Percentiles rank a stretch among this genome's conserved stretches.
Conservation (phyloP, 352 stramenopile genomes). For the Phytophthora parvispora region DNA sequence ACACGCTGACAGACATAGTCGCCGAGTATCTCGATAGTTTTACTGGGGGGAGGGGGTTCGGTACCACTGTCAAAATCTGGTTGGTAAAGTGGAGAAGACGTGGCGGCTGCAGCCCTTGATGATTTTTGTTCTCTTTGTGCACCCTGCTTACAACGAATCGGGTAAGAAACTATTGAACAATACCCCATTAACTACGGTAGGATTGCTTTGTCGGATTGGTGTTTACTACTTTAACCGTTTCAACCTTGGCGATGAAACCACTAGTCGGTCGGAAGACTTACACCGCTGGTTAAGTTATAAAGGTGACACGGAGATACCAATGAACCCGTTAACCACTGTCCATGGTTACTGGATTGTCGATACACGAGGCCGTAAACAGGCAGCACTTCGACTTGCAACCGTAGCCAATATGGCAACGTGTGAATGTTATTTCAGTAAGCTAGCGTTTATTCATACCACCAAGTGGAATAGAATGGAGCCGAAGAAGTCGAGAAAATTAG, state of each 20-base stretch:
- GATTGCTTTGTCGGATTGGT: slow-evolving; percentile 14
- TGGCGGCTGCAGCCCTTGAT: slow-evolving; percentile 10
- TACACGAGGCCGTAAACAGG: slow-evolving; percentile 7
- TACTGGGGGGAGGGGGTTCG: too few relatives aligned
- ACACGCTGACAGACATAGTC: slow-evolving; percentile 12
- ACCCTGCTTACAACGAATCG: slow-evolving; percentile 6
- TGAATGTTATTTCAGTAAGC: slow-evolving; percentile 24
- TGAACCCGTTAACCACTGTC: too few relatives aligned
- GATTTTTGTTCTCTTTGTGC: slow-evolving; percentile 12
- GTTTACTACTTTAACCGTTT: slow-evolving; percentile 13
- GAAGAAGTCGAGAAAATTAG: not conserved
- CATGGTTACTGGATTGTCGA: not conserved
- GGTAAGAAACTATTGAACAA: slow-evolving; percentile 3
- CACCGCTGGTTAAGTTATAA: not conserved
- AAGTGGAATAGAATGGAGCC: slow-evolving; percentile 18
- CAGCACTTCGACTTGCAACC: not conserved
- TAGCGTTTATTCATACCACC: slow-evolving; percentile 16
- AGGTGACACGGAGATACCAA: not conserved
- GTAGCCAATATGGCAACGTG: slow-evolving; percentile 17
- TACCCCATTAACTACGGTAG: not conserved
- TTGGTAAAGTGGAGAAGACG: slow-evolving; percentile 8
- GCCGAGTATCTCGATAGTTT: slow-evolving; percentile 15
- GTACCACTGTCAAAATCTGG: not conserved
- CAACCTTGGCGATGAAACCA: not conserved
- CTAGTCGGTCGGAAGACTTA: slow-evolving; percentile 5